Evolutionary conservation across 2,329 filamentous ascomycete genomes (phyloP), one percentile per base, ranked within the genome.

Genomic region (Ceratocystis destructans): DNA sequence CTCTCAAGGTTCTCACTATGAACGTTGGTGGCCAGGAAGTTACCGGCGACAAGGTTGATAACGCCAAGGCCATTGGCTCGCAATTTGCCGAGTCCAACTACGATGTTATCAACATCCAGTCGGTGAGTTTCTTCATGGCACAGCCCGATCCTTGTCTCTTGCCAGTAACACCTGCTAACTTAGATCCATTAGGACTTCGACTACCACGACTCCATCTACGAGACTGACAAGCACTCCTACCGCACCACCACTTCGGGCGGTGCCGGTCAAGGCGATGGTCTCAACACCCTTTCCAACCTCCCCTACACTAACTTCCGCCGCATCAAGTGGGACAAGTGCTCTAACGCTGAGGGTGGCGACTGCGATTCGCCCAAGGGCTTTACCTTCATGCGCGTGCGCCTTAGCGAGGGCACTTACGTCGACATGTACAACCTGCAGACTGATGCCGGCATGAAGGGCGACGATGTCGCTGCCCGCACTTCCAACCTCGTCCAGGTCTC

Each of bases 291-390:
- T 53, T 78, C 84, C 68, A 84, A 82, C 71, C 83, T 78, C 69
- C 71, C 79, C 69, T 88, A 80, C 78, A 73, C 80, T 5, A 78
- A 80, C 68, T 82, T 83, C 69, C 74, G 76, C 57, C 80, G 85
- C 12, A 75, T 79, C 62, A 83, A 84, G 71, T 88, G 86, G 84
- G 73, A 77, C 31, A 76, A 72, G 1, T 87, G 85, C 74, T 83
- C 80, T 67, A 73, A 82, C 71, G 78, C 79, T 44, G 82, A 80
- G 0, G 79, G 78, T 0, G 71, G 73, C 1, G 86, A 88, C 72
- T 88, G 86, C 72, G 75, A 87, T 69, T 87, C 85, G 0, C 86
- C 84, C 25, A 88, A 88, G 73, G 86, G 86, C 15, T 87, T 87
- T 73, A 87, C 84, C 0, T 83, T 84, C 62, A 87, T 88, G 84